Conservation (phyloP, 1,284 basidiomycete genomes). For the Ganoderma sinense region DNA sequence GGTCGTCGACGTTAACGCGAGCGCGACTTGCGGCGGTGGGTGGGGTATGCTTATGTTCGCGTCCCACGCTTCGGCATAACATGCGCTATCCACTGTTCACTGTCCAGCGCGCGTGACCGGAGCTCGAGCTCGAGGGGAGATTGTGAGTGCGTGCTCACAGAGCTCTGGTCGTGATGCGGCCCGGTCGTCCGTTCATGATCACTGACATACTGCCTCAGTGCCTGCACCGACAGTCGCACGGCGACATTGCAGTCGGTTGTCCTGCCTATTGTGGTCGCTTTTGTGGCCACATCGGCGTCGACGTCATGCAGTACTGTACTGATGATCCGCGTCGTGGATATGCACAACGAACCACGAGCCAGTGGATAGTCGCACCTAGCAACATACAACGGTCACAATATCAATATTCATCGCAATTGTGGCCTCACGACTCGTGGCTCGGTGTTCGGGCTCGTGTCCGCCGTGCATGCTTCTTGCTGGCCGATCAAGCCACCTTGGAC, state of each 20-base stretch:
- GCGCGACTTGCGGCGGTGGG: background rate
- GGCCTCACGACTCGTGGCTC: background rate
- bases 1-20: no score
- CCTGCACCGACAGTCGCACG: background rate
- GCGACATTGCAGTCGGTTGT: background rate
- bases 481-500: background rate
- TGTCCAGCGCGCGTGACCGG: background rate
- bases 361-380: background rate
- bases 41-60: background rate
- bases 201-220: background rate
- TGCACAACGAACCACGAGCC: background rate
- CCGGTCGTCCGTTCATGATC: conserved; percentile 3
- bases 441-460: background rate
- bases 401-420: background rate
- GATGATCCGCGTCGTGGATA: background rate
- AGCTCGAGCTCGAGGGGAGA: no score
- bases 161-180: background rate
- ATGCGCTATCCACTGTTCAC: no score
- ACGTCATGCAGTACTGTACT: background rate
- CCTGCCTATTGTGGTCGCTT: background rate
- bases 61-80: background rate
- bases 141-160: background rate
- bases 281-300: background rate
- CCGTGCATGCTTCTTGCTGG: background rate
- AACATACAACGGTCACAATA: background rate